phyloP scores from a whole-genome alignment of 148 eudicot genomes.

The Rhododendron ferrugineum region DNA sequence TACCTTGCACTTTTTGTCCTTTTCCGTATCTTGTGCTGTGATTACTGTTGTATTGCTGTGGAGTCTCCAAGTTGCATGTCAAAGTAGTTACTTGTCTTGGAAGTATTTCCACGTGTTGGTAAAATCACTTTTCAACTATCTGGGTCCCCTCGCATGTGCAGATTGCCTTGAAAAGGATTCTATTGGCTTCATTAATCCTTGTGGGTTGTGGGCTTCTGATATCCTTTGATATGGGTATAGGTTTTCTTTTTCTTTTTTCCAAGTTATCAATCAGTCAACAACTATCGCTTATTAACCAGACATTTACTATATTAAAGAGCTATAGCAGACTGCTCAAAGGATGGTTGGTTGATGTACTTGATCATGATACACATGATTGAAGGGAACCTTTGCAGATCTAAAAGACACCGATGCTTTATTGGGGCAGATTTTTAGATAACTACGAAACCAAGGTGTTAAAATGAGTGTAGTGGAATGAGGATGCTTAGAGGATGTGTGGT shows the following conservation, averaged over 20 bases:
- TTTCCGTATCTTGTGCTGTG: background rate
- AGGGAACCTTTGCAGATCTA: background rate
- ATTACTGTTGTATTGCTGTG: background rate
- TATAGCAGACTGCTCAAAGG: background rate
- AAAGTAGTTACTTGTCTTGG: no score
- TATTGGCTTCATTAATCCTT: background rate
- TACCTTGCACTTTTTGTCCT: constrained; percentile 55
- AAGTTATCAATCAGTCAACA: background rate
- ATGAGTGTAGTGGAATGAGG: background rate
- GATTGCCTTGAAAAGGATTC: constrained; percentile 1
- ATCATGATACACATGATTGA: background rate
- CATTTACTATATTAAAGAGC: background rate
- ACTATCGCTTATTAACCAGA: background rate
- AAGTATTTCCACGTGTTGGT: background rate
- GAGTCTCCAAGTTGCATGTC: constrained; percentile 4
- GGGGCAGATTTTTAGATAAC: background rate
- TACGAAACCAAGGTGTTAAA: background rate
- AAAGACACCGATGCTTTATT: background rate
- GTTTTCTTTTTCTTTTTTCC: background rate
- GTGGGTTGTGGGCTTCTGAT: background rate
- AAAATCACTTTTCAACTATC: background rate
- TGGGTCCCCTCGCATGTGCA: background rate
- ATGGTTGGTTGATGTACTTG: background rate
- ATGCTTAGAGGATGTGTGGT: background rate
- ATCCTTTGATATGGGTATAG: background rate